Evolutionary conservation across 2,329 filamentous ascomycete genomes (phyloP).

Genomic region (Microdochium nivale): DNA sequence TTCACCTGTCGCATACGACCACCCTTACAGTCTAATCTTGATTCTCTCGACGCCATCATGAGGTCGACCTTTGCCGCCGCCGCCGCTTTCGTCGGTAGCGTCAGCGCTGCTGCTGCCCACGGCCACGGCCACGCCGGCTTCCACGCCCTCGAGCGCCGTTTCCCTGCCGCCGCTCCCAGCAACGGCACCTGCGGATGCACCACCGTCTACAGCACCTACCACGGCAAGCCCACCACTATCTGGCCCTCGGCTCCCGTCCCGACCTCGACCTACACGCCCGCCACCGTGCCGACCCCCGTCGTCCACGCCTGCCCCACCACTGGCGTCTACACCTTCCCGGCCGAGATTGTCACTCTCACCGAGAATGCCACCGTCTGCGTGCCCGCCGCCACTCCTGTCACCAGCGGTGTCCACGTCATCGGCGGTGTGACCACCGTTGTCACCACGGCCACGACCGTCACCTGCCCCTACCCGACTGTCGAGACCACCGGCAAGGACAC

Average conservation of each 20-base stretch:
- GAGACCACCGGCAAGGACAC: conserved; percentile 49
- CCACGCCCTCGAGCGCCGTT: conserved; percentile 28
- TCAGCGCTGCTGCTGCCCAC: conserved; percentile 39
- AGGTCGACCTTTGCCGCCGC: conserved; percentile 62
- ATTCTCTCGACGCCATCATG: conserved; percentile 45
- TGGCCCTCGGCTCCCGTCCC: conserved; percentile 10
- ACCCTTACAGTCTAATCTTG: not conserved
- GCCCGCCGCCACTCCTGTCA: conserved; percentile 51
- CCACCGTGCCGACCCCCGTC: conserved; percentile 42
- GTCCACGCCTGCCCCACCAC: conserved; percentile 51
- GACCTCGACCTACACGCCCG: conserved; percentile 28
- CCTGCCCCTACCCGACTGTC: conserved; percentile 61
- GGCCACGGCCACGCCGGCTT: conserved; percentile 54
- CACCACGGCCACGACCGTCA: conserved; percentile 54
- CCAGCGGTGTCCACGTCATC: conserved; percentile 57
- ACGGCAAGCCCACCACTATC: conserved; percentile 58
- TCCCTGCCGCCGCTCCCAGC: conserved; percentile 12
- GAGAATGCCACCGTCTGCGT: conserved; percentile 60
- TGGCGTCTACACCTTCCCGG: conserved; percentile 68
- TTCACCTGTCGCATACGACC: conserved; percentile 20
- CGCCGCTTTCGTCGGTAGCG: conserved; percentile 50
- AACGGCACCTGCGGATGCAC: conserved; percentile 56
- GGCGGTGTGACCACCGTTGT: conserved; percentile 69
- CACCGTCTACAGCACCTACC: conserved; percentile 65
- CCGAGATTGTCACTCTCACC: conserved; percentile 60